Conservation (phyloP, 345 rosid species). For the Theobroma cacao region DNA sequence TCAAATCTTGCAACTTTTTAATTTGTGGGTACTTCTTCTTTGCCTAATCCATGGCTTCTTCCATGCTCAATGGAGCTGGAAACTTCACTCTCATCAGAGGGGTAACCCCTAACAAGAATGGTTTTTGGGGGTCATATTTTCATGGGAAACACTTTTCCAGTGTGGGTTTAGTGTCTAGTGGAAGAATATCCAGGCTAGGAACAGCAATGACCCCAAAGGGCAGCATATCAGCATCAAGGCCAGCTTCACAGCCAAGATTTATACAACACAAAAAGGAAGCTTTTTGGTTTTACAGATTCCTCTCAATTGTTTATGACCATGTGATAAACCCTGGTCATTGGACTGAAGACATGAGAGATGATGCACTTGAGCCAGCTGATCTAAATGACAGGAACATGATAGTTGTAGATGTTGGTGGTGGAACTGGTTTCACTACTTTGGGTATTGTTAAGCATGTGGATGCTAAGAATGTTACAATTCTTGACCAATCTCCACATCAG, state of each 20-base stretch:
- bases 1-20: slow-evolving; percentile 8
- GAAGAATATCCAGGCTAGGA: slow-evolving; percentile 23
- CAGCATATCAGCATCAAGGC: slow-evolving; percentile 72
- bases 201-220: slow-evolving; percentile 43
- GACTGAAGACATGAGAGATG: slow-evolving; percentile 99
- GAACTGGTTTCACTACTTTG: slow-evolving; percentile 95
- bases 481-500: slow-evolving; percentile 99
- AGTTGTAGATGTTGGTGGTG: slow-evolving; percentile 99
- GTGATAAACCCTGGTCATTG: slow-evolving; percentile 89
- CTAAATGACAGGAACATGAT: slow-evolving; percentile 63
- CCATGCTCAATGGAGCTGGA: slow-evolving; percentile 67
- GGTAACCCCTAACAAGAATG: slow-evolving; percentile 34
- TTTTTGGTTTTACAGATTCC: slow-evolving; percentile 95
- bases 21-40: slow-evolving; percentile 11
- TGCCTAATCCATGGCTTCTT: slow-evolving; percentile 54
- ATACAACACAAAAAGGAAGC: slow-evolving; percentile 99
- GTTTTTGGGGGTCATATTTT: slow-evolving; percentile 42
- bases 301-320: slow-evolving; percentile 93
- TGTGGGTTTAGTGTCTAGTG: slow-evolving; percentile 26
- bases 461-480: slow-evolving; percentile 92
- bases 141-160: slow-evolving; percentile 37
- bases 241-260: slow-evolving; percentile 93
- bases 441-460: slow-evolving; percentile 95
- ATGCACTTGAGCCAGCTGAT: slow-evolving; percentile 96
- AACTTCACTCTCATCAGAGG: slow-evolving; percentile 41